Evolutionary conservation across 805 yeast species (phyloP).

Genomic region (Schizosaccharomyces lindneri): DNA sequence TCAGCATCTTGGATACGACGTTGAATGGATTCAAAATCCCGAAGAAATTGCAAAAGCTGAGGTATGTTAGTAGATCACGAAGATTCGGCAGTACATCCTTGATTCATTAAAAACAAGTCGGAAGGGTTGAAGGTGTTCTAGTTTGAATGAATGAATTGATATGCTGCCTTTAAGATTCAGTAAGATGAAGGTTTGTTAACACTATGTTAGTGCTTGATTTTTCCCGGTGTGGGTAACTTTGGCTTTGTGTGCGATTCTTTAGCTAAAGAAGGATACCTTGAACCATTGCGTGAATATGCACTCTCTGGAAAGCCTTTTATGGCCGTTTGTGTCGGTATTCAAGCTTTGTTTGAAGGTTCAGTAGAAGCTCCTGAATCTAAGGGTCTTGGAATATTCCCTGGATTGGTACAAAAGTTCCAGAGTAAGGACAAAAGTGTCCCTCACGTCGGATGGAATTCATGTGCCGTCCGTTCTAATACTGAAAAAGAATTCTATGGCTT

Average conservation of each 20-base stretch:
- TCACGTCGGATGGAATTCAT: conserved; percentile 83
- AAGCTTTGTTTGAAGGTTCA: conserved; percentile 51
- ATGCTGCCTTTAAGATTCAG: background rate
- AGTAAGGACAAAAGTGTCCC: conserved; percentile 59
- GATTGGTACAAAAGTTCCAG: conserved; percentile 36
- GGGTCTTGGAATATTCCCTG: conserved; percentile 38
- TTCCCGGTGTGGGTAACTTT: conserved; percentile 95
- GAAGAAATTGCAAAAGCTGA: conserved; percentile 27
- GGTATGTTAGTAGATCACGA: conserved; percentile 1
- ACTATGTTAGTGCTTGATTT: conserved; percentile 23
- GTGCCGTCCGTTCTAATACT: conserved; percentile 11
- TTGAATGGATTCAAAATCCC: conserved; percentile 33
- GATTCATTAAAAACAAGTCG: too few species aligned
- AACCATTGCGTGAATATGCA: conserved; percentile 43
- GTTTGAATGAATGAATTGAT: background rate
- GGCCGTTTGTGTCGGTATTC: conserved; percentile 97
- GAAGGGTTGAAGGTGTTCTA: too few species aligned
- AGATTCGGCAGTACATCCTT: too few species aligned
- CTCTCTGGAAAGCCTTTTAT: conserved; percentile 60
- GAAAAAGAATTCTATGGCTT: conserved; percentile 28
- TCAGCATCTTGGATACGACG: conserved; percentile 46
- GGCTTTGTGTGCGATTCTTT: conserved; percentile 75
- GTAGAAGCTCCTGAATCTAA: conserved; percentile 40
- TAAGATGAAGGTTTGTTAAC: too few species aligned
- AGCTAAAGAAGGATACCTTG: conserved; percentile 31